phyloP scores from a whole-genome alignment of 495 filamentous ascomycete genomes.

The Apodospora peruviana region DNA sequence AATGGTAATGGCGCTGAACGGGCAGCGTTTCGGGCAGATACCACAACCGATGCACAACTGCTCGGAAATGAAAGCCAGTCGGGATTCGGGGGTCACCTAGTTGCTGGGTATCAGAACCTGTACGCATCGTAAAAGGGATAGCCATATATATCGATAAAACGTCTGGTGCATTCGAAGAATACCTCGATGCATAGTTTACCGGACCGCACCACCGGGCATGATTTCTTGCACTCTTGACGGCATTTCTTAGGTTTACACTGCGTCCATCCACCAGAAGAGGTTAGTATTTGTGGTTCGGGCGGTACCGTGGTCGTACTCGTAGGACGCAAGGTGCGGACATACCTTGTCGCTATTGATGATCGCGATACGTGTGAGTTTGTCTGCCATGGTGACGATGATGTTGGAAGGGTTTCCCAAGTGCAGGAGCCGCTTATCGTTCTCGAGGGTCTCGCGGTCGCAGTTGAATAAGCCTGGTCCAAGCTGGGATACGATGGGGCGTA shows the following conservation, averaged over 20 bases:
- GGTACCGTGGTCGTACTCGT: too few relatives aligned
- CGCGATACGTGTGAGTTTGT: constrained; percentile 89
- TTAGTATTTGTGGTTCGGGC: constrained; percentile 3
- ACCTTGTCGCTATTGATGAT: constrained; percentile 98
- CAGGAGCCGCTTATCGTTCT: neutral
- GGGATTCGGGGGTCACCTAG: constrained; percentile 83
- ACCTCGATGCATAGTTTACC: constrained; percentile 74
- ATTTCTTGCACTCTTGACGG: constrained; percentile 97
- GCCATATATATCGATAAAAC: neutral
- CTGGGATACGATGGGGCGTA: neutral
- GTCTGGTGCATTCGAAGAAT: neutral
- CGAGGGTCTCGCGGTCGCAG: too few relatives aligned
- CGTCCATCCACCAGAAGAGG: constrained; percentile 9
- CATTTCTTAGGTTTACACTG: constrained; percentile 89
- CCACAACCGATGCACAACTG: constrained; percentile 74
- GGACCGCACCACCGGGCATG: constrained; percentile 91
- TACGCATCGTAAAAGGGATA: neutral
- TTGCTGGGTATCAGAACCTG: constrained; percentile 39
- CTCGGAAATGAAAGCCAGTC: constrained; percentile 97
- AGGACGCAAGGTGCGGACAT: constrained; percentile 21
- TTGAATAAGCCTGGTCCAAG: neutral
- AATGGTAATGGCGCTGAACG: constrained; percentile 98
- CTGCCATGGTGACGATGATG: constrained; percentile 55
- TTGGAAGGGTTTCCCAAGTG: neutral
- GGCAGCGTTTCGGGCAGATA: constrained; percentile 99